phyloP scores from a whole-genome alignment of 2,329 filamentous ascomycete species.

The Aplosporella prunicola region DNA sequence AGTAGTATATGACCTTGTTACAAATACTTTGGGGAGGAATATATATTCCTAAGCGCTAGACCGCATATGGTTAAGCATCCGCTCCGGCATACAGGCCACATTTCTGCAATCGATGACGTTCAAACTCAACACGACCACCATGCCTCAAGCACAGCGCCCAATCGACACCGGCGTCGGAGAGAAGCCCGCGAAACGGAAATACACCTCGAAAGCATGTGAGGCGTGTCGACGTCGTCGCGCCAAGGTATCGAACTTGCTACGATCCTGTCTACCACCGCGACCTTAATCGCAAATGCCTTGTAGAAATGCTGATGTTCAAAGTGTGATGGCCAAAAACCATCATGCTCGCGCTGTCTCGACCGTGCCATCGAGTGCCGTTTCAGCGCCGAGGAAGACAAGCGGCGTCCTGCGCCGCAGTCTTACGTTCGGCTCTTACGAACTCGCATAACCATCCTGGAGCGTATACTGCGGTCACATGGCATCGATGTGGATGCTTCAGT shows the following conservation, averaged over 20 bases:
- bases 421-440: constrained; percentile 28
- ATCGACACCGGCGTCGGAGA: too few species aligned
- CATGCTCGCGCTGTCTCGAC: constrained; percentile 25
- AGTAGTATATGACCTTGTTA: too few species aligned
- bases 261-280: too few species aligned
- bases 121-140: too few species aligned
- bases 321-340: constrained; percentile 26
- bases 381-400: constrained; percentile 24
- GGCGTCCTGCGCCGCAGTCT: constrained; percentile 27
- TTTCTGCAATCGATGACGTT: too few species aligned
- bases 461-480: constrained; percentile 19
- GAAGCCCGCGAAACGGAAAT: not conserved
- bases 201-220: constrained; percentile 24
- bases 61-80: too few species aligned
- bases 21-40: too few species aligned
- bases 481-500: constrained; percentile 24
- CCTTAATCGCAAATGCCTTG: too few species aligned
- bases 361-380: constrained; percentile 23
- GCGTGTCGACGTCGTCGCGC: constrained; percentile 29
- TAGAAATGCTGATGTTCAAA: constrained; percentile 11
- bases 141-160: too few species aligned
- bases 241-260: constrained; percentile 22
- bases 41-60: constrained; percentile 8
- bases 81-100: too few species aligned
- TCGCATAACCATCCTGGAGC: constrained; percentile 25